Evolutionary conservation across 345 rosid species (phyloP).

Genomic region (Brassica incana): DNA sequence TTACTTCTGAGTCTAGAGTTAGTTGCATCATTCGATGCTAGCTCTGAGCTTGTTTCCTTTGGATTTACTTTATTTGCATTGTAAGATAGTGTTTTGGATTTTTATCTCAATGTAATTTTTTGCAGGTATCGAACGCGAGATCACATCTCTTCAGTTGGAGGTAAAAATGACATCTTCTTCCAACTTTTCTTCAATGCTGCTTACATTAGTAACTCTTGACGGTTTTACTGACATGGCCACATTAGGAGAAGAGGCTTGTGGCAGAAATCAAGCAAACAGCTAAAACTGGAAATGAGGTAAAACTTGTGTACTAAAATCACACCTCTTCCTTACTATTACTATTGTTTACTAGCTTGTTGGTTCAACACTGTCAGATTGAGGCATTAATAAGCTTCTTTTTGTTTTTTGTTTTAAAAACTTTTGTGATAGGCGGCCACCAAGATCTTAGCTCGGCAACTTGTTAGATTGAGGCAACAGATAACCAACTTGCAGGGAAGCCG

Average conservation of each 20-base stretch:
- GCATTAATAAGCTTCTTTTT: background rate
- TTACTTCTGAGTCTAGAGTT: background rate
- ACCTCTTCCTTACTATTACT: background rate
- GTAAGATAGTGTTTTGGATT: background rate
- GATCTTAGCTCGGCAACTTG: slow-evolving; percentile 93
- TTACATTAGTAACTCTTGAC: background rate
- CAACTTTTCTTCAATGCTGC: background rate
- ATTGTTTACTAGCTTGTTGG: background rate
- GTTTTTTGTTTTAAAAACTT: background rate
- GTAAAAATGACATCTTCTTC: slow-evolving; percentile 36
- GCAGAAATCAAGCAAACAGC: slow-evolving; percentile 98
- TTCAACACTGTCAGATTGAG: background rate
- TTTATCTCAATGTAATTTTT: background rate
- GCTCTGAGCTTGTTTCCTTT: background rate
- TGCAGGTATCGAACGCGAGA: slow-evolving; percentile 86
- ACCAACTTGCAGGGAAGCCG: slow-evolving; percentile 96
- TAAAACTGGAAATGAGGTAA: slow-evolving; percentile 94
- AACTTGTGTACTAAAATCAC: no score
- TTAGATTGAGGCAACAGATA: slow-evolving; percentile 86
- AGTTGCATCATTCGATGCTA: background rate
- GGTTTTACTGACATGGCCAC: background rate
- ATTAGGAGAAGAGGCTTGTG: slow-evolving; percentile 86
- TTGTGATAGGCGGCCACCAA: slow-evolving; percentile 72
- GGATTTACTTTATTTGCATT: background rate
- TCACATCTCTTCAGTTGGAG: slow-evolving; percentile 89